Conservation (phyloP, 2,329 filamentous ascomycete species). For the Beauveria australis region DNA sequence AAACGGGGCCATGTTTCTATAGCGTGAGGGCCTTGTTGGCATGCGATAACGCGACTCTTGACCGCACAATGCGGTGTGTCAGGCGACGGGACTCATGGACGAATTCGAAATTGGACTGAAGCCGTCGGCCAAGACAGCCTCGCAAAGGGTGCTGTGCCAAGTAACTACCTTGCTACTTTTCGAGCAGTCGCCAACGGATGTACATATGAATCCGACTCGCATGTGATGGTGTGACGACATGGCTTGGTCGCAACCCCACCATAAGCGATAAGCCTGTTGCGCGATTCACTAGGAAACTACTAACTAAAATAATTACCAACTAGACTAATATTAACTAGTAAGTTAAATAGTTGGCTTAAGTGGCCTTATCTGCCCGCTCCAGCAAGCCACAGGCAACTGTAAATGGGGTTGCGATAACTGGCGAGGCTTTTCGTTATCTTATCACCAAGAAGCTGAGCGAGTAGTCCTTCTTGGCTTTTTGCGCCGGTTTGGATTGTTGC, state of each 20-base stretch:
- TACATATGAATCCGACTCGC: background rate
- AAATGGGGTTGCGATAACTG: conserved; percentile 5
- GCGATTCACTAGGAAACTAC: background rate
- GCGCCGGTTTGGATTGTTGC: no score
- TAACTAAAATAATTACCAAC: no score
- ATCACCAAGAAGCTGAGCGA: background rate
- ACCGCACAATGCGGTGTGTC: background rate
- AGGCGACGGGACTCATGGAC: no score
- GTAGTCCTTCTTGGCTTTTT: background rate
- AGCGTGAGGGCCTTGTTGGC: conserved; percentile 7
- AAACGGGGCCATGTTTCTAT: background rate
- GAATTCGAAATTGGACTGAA: no score
- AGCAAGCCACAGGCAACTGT: background rate
- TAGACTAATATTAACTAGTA: background rate
- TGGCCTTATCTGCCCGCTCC: conserved; percentile 1
- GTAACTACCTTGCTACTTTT: no score
- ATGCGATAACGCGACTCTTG: background rate
- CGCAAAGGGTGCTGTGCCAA: no score
- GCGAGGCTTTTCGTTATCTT: conserved; percentile 7
- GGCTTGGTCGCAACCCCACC: background rate
- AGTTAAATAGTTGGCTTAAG: background rate
- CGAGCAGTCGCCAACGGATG: no score
- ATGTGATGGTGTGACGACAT: background rate
- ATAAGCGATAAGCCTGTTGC: background rate
- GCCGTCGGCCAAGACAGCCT: no score